A percentile compares a stretch with the other conserved stretches of the same genome.
Conservation (phyloP, 2,329 filamentous ascomycete species). For the Ascosphaera acerosa region DNA sequence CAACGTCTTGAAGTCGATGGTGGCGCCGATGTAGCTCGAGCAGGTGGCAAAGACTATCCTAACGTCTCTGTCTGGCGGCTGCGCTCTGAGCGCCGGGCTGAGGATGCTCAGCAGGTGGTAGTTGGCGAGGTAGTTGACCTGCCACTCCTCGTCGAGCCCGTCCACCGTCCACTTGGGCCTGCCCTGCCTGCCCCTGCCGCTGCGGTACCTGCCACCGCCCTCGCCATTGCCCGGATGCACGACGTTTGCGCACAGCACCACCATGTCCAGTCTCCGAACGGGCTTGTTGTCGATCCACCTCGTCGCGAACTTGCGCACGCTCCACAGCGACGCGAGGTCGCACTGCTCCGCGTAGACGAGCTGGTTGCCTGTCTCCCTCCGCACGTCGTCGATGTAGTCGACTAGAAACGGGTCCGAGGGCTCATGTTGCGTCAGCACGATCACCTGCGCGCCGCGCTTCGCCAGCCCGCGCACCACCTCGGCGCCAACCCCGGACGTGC, state of each 20-base stretch:
- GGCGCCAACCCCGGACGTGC: constrained; percentile 79
- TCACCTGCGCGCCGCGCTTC: constrained; percentile 59
- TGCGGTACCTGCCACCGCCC: no score
- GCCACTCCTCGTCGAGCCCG: constrained; percentile 74
- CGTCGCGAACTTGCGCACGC: constrained; percentile 76
- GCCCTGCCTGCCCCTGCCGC: no score
- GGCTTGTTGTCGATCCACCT: constrained; percentile 96
- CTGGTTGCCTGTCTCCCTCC: constrained; percentile 49
- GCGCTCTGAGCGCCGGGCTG: constrained; percentile 66
- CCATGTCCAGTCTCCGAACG: constrained; percentile 66
- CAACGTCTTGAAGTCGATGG: constrained; percentile 24
- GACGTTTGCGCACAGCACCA: constrained; percentile 65
- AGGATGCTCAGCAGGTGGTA: constrained; percentile 86
- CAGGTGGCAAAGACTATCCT: constrained; percentile 70
- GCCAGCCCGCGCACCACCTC: constrained; percentile 51
- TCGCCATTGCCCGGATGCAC: constrained; percentile 42
- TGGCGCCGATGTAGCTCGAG: constrained; percentile 60
- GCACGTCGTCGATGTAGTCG: constrained; percentile 78
- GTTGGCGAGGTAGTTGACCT: constrained; percentile 84
- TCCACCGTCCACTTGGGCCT: constrained; percentile 39
- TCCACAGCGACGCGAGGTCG: constrained; percentile 68
- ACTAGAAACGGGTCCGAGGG: constrained; percentile 68
- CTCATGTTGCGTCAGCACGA: constrained; percentile 64
- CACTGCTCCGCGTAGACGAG: constrained; percentile 91
- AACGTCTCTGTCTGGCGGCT: constrained; percentile 84